A percentile compares a stretch with the other conserved stretches of the same genome.
Conservation (phyloP, 331 rosid genomes). For the Pyrus hybrid region DNA sequence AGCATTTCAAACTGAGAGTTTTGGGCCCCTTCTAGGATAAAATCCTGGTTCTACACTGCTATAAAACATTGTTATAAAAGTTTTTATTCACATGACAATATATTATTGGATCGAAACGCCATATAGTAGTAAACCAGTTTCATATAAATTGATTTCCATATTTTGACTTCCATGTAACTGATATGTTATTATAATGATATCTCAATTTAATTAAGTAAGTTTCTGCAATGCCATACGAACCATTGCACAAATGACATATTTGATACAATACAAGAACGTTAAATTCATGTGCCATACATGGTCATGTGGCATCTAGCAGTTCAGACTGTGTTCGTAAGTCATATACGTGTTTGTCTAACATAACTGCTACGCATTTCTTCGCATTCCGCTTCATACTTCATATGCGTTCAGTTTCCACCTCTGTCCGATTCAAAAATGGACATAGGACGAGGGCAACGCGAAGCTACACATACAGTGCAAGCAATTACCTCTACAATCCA, state of each 20-base stretch:
- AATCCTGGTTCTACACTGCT: no score
- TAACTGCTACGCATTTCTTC: neutral
- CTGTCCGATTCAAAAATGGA: neutral
- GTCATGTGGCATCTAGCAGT: neutral
- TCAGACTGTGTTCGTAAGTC: neutral
- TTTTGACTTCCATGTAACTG: no score
- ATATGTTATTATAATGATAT: no score
- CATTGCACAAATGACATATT: neutral
- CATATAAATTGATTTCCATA: no score
- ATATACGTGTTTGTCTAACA: neutral
- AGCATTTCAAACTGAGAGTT: no score
- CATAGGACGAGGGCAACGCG: neutral
- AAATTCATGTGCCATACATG: neutral
- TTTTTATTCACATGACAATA: neutral
- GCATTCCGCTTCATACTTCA: neutral
- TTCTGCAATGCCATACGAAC: neutral
- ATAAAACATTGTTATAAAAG: no score
- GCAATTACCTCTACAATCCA: neutral
- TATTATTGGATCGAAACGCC: rapidly evolving
- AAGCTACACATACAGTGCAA: neutral
- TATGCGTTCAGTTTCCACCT: neutral
- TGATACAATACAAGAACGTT: no score
- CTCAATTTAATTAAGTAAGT: no score
- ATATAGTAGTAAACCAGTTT: no score
- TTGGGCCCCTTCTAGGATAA: no score